Evolutionary conservation across 108 stramenopile genomes (phyloP).

Genomic region (Tribonema minus): DNA sequence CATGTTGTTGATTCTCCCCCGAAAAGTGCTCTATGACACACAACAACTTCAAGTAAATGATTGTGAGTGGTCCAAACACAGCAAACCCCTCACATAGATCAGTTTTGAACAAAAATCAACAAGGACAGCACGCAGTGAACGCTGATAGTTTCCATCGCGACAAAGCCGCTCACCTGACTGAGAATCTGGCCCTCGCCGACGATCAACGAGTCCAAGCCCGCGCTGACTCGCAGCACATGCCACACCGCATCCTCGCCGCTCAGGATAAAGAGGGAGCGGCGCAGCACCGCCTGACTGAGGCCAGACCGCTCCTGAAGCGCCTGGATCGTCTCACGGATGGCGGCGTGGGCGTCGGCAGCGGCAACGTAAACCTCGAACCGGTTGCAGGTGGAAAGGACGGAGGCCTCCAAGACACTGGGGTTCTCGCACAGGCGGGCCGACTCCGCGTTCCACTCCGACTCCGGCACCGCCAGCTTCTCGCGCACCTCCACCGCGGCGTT

Average conservation of each 20-base stretch:
- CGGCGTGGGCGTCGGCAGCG: slow-evolving; percentile 76
- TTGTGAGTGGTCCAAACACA: no score
- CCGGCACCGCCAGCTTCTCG: slow-evolving; percentile 93
- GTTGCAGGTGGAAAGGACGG: slow-evolving; percentile 93
- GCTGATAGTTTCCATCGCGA: no score
- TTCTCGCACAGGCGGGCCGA: slow-evolving; percentile 45
- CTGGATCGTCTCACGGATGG: slow-evolving; percentile 75
- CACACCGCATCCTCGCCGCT: slow-evolving; percentile 90
- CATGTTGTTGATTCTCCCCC: no score
- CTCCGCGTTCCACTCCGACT: slow-evolving; percentile 85
- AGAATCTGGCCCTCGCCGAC: slow-evolving; percentile 98
- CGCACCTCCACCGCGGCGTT: slow-evolving; percentile 93
- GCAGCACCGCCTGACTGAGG: slow-evolving; percentile 73
- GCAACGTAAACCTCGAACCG: slow-evolving; percentile 96
- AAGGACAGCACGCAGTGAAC: no score
- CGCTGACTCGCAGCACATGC: slow-evolving; percentile 93
- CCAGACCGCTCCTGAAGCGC: slow-evolving; percentile 74
- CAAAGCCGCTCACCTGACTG: no score
- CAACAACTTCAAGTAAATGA: no score
- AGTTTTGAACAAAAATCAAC: no score
- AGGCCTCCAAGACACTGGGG: slow-evolving; percentile 84
- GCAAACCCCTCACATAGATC: no score
- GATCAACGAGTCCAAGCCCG: slow-evolving; percentile 93
- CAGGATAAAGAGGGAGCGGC: slow-evolving; percentile 88
- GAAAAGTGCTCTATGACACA: no score